phyloP scores from a whole-genome alignment of 352 stramenopile species.

The Pythium apleroticum region DNA sequence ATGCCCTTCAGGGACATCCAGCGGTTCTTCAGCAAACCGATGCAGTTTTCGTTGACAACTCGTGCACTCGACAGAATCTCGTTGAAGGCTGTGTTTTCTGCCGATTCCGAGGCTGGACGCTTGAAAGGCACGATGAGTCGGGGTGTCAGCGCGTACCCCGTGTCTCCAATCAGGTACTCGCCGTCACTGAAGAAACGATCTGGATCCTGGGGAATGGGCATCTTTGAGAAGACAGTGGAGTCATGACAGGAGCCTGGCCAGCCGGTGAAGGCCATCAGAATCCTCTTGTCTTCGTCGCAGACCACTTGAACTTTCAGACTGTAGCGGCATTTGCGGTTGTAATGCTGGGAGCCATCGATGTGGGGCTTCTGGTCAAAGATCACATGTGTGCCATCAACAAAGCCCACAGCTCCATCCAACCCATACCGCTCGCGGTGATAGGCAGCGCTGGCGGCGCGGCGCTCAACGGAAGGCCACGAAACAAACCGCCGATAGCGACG shows the following conservation, averaged over 20 bases:
- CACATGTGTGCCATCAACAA: conserved; percentile 25
- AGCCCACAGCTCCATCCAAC: conserved; percentile 12
- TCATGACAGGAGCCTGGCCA: conserved; percentile 23
- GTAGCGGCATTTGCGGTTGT: conserved; percentile 24
- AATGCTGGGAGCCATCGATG: conserved; percentile 18
- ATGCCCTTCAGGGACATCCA: conserved; percentile 26
- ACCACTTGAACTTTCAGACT: conserved; percentile 25
- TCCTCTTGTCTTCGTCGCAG: conserved; percentile 17
- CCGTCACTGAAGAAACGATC: conserved; percentile 13
- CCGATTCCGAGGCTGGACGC: conserved; percentile 11
- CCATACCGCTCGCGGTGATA: conserved; percentile 10
- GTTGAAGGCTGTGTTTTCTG: conserved; percentile 24
- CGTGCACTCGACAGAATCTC: conserved; percentile 15
- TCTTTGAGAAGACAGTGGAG: conserved; percentile 9
- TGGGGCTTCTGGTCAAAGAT: conserved; percentile 19
- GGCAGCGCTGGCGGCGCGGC: not conserved
- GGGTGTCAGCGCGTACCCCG: conserved; percentile 8
- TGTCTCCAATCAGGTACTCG: conserved; percentile 23
- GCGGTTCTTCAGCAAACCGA: conserved; percentile 23
- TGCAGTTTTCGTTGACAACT: conserved; percentile 28
- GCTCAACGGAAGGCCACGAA: not conserved
- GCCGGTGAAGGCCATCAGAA: conserved; percentile 15
- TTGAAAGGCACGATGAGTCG: conserved; percentile 13
- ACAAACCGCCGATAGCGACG: conserved; percentile 10
- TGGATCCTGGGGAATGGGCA: conserved; percentile 3